phyloP scores from a whole-genome alignment of 768 basidiomycete species.

The Trametes gibbosa region DNA sequence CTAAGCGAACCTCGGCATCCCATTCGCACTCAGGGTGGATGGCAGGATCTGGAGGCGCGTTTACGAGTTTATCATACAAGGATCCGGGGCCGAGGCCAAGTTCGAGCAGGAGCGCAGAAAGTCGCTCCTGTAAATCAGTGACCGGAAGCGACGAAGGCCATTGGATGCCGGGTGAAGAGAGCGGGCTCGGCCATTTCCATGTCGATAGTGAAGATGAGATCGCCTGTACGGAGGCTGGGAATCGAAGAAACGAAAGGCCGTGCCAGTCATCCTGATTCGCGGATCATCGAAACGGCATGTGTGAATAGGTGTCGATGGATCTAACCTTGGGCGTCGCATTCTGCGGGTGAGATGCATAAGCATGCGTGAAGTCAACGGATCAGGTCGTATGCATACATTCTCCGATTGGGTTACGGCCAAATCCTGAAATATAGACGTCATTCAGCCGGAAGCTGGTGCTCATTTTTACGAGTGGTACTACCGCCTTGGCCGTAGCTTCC shows the following conservation, averaged over 20 bases:
- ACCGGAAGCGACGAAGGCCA: constrained; percentile 24
- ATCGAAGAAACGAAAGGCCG: constrained; percentile 21
- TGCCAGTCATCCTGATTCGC: constrained; percentile 13
- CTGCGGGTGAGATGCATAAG: too few species aligned
- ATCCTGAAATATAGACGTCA: too few species aligned
- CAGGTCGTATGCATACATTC: too few species aligned
- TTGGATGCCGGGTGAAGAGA: constrained; percentile 11
- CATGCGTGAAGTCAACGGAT: too few species aligned
- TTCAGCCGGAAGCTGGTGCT: too few species aligned
- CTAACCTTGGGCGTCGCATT: not conserved
- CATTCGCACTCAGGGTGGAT: constrained; percentile 27
- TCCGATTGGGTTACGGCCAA: too few species aligned
- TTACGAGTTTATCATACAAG: constrained; percentile 24
- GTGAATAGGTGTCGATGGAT: not conserved
- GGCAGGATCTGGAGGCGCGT: constrained; percentile 19
- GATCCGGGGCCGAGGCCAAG: constrained; percentile 26
- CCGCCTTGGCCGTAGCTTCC: not conserved
- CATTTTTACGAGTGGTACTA: too few species aligned
- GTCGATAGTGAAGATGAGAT: constrained; percentile 20
- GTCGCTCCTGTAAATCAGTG: constrained; percentile 18
- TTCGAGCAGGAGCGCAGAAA: constrained; percentile 25
- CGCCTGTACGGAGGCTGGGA: constrained; percentile 13
- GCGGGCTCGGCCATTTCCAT: constrained; percentile 22
- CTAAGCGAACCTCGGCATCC: constrained; percentile 28
- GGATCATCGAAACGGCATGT: not conserved